phyloP scores from a whole-genome alignment of 306 rosid genomes.

The Biancaea sappan region DNA sequence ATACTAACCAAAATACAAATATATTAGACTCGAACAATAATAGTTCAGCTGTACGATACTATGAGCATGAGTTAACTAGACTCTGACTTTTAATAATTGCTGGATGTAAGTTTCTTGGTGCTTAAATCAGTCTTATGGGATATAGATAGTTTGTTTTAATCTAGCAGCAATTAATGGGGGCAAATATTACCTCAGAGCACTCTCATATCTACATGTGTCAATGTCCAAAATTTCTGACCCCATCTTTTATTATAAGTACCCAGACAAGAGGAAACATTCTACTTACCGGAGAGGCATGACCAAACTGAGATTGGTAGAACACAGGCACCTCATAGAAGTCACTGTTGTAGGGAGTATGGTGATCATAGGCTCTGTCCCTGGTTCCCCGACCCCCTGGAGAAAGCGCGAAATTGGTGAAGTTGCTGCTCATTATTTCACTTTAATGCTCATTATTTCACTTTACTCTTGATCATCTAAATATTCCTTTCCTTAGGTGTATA shows the following conservation, averaged over 20 bases:
- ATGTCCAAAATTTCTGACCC: background rate
- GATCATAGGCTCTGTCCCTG: constrained; percentile 41
- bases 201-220: too few relatives aligned
- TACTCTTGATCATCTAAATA: constrained; percentile 17
- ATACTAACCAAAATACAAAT: constrained; percentile 10
- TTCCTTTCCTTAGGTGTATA: constrained; percentile 19
- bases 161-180: background rate
- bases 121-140: background rate
- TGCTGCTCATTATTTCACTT: constrained; percentile 49
- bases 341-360: constrained; percentile 27
- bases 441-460: constrained; percentile 50
- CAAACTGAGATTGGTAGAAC: constrained; percentile 39
- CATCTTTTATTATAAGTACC: background rate
- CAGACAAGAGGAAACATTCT: constrained; percentile 4
- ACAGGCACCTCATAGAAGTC: constrained; percentile 45
- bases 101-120: background rate
- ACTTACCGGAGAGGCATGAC: constrained; percentile 45
- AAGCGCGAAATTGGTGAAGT: constrained; percentile 41
- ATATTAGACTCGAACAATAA: background rate
- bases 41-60: constrained; percentile 9
- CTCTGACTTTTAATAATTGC: background rate
- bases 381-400: constrained; percentile 30
- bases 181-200: background rate
- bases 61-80: background rate
- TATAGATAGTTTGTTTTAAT: background rate